A percentile compares a stretch with the other conserved stretches of the same genome.
These are phyloP conservation scores for Sporothrix pallida DNA, from an alignment of 2,329 filamentous ascomycete genomes.

Conservation along the genomic window DNA sequence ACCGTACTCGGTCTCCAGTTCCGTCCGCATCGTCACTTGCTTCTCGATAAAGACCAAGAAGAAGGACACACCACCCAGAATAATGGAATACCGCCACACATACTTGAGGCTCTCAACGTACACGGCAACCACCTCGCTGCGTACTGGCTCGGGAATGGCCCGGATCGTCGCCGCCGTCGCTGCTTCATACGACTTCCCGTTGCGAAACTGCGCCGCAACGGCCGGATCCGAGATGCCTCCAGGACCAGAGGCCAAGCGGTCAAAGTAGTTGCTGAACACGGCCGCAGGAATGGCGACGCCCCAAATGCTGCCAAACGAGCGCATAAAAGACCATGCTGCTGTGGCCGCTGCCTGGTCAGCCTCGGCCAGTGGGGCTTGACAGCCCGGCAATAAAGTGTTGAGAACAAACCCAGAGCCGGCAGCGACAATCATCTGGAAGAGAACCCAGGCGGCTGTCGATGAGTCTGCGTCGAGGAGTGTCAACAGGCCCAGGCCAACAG, in stretches of 20 bases:
- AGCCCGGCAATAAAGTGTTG: constrained; percentile 48
- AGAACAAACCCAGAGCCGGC: constrained; percentile 62
- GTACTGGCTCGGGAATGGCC: constrained; percentile 31
- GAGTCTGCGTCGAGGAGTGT: constrained; percentile 40
- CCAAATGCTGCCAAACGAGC: constrained; percentile 48
- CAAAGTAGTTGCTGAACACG: constrained; percentile 46
- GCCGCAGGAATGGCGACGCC: constrained; percentile 50
- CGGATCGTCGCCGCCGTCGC: constrained; percentile 39
- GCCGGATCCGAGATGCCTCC: constrained; percentile 35
- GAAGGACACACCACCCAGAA: constrained; percentile 41
- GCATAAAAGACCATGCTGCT: constrained; percentile 49
- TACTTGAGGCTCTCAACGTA: constrained; percentile 34
- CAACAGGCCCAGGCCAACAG: constrained; percentile 41
- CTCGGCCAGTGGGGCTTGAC: constrained; percentile 46
- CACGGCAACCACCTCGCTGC: constrained; percentile 39
- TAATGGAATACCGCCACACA: constrained; percentile 42
- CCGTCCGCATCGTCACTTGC: constrained; percentile 40
- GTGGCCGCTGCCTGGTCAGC: constrained; percentile 47
- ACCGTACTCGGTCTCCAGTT: constrained; percentile 44
- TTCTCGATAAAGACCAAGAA: constrained; percentile 38
- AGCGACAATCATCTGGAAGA: constrained; percentile 64
- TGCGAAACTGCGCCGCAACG: constrained; percentile 34
- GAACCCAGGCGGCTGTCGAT: constrained; percentile 44
- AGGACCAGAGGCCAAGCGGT: background rate
- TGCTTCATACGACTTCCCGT: constrained; percentile 41